A percentile compares a stretch with the other conserved stretches of the same genome.
phyloP scores from a whole-genome alignment of 257 asterid species.

The Rhazya stricta region DNA sequence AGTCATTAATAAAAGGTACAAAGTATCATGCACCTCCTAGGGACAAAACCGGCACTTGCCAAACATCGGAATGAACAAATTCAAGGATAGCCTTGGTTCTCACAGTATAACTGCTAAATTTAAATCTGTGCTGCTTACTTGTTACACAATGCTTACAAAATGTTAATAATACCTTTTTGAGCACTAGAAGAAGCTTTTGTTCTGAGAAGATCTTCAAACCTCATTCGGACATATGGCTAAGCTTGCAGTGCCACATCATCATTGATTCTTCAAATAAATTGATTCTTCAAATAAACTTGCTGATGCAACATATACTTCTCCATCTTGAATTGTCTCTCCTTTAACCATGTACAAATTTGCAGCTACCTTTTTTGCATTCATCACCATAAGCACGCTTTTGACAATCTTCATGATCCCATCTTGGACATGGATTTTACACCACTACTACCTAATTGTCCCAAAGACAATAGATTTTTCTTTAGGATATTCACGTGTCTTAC shows the following conservation, averaged over 20 bases:
- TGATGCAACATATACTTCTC: not conserved
- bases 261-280: slow-evolving; percentile 6
- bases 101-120: not conserved
- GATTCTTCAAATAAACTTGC: too few species aligned
- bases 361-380: slow-evolving; percentile 2
- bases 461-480: not conserved
- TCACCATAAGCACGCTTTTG: not conserved
- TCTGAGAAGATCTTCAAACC: slow-evolving; percentile 7
- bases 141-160: slow-evolving; percentile 3
- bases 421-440: not conserved
- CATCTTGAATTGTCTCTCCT: not conserved
- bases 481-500: not conserved
- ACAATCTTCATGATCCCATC: not conserved
- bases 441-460: not conserved
- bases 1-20: slow-evolving; percentile 9
- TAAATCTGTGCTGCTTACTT: not conserved
- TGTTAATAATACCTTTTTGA: slow-evolving; percentile 1
- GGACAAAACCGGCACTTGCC: slow-evolving; percentile 6
- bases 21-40: slow-evolving; percentile 9
- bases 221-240: slow-evolving; percentile 11
- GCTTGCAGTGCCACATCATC: not conserved
- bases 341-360: slow-evolving; percentile 12
- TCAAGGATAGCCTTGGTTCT: slow-evolving; percentile 5
- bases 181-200: not conserved
- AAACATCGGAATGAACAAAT: slow-evolving; percentile 11